Evolutionary conservation across 1,139 yeast species (phyloP), one percentile per base, ranked within the genome.

Genomic region (Debaryomyces udenii): DNA sequence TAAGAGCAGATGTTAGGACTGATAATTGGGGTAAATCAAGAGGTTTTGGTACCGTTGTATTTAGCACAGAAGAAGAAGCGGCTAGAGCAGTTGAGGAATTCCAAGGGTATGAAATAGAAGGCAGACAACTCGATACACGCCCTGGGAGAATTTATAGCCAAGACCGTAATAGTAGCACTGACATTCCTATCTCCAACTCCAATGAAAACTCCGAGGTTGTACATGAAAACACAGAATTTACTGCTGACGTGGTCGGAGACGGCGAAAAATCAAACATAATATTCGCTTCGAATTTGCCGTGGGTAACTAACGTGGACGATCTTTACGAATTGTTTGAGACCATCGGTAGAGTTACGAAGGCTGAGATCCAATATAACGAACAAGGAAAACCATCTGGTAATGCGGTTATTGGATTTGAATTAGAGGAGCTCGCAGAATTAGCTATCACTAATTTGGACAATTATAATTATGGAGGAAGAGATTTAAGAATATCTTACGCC

Each of bases 281-380:
- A 33, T 86, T 67, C 57, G 91, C 86, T 32, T 76, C 76, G 40
- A 93, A 91, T 65, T 72, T 93, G 58, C 98, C 98, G 26, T 89
- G 81, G 76, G 86, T 91, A 36, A 91, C 98, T 17, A 81, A 90
- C 31, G 83, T 83, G 52, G 85, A 85, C 45, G 98, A 93, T 63
- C 76, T 93, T 52, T 80, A 75, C 49, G 97, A 91, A 52, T 75
- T 93, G 46, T 91, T 91, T 61, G 94, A 86, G 58, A 85, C 95
- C 24, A 81, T 90, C 40, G 96, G 96, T 22, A 70, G 78, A 41
- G 93, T 91, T 23, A 69, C 68, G 33, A 75, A 76, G 40, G 97
- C 97, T 15, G 96, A 89, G 61, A 74, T 91, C 48, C 89, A 84
- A 60, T 78, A 67, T 52, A 80, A 79, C 54, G 64, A 74, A 3